Evolutionary conservation across 768 basidiomycete genomes (phyloP).

Genomic region (Boletellus emodensis): DNA sequence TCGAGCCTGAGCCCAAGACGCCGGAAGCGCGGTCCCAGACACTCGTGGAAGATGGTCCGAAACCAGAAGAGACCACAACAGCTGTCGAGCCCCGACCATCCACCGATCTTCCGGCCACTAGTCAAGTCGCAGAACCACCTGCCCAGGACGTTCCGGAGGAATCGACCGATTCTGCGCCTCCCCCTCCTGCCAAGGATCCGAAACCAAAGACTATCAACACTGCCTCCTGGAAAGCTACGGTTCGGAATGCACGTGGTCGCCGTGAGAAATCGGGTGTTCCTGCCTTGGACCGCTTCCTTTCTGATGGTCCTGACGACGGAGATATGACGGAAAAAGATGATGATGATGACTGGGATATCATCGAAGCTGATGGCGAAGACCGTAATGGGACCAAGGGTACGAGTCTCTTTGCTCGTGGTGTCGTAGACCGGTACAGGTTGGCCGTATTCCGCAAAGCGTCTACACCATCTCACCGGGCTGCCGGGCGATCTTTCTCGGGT

Average conservation of each 20-base stretch:
- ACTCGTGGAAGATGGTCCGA: slow-evolving; percentile 28
- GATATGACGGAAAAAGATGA: slow-evolving; percentile 44
- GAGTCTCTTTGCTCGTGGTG: slow-evolving; percentile 86
- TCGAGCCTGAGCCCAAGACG: slow-evolving; percentile 67
- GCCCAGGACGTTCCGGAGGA: slow-evolving; percentile 3
- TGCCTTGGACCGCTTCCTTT: slow-evolving; percentile 71
- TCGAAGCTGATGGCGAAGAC: slow-evolving; percentile 81
- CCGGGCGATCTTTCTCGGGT: slow-evolving; percentile 51
- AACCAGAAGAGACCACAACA: slow-evolving; percentile 10
- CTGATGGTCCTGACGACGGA: slow-evolving; percentile 46
- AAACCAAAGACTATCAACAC: slow-evolving; percentile 27
- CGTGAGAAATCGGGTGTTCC: slow-evolving; percentile 82
- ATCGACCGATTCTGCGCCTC: slow-evolving; percentile 23
- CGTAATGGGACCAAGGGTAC: slow-evolving; percentile 75
- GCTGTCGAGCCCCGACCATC: slow-evolving; percentile 16
- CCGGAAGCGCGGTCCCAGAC: slow-evolving; percentile 58
- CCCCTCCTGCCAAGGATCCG: slow-evolving; percentile 30
- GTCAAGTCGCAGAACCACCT: slow-evolving; percentile 12
- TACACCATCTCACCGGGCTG: slow-evolving; percentile 50
- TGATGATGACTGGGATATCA: slow-evolving; percentile 90
- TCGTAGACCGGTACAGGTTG: slow-evolving; percentile 82
- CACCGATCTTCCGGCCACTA: slow-evolving; percentile 14
- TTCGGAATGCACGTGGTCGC: slow-evolving; percentile 40
- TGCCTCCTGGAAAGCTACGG: slow-evolving; percentile 13
- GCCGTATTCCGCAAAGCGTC: slow-evolving; percentile 84